Conservation (phyloP, 768 basidiomycete species). For the Polyporus arcularius region DNA sequence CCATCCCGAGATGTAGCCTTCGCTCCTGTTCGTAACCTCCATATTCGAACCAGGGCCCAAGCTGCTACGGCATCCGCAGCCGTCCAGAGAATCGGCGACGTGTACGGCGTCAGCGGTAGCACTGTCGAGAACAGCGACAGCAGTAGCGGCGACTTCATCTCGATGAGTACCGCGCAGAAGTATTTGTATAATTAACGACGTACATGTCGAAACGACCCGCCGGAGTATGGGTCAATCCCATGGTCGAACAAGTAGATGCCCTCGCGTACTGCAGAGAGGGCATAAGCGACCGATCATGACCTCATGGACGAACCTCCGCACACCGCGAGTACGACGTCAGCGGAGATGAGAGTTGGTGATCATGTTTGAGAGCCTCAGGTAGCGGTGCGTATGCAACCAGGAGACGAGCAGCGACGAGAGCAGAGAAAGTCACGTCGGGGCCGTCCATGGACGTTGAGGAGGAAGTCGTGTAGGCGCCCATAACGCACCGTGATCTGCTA, state of each 20-base stretch:
- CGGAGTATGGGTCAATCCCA: conserved; percentile 85
- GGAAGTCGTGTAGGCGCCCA: conserved; percentile 16
- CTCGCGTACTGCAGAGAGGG: conserved; percentile 68
- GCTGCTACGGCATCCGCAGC: conserved; percentile 67
- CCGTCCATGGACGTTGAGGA: conserved; percentile 23
- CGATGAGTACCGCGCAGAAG: neutral
- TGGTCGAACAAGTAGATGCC: conserved; percentile 80
- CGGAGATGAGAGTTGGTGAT: conserved; percentile 80
- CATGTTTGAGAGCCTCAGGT: conserved; percentile 55
- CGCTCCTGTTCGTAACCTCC: conserved; percentile 61
- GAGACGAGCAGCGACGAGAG: conserved; percentile 50
- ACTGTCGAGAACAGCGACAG: conserved; percentile 75
- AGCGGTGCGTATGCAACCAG: conserved; percentile 54
- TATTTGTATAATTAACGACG: conserved; percentile 25
- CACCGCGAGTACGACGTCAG: conserved; percentile 77
- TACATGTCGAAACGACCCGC: conserved; percentile 86
- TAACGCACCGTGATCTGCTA: neutral
- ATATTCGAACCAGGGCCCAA: conserved; percentile 66
- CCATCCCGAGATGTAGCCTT: conserved; percentile 51
- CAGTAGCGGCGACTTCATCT: conserved; percentile 74
- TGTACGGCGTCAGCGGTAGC: conserved; percentile 51
- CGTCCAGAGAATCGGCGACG: conserved; percentile 68
- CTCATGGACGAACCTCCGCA: conserved; percentile 39
- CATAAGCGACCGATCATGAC: conserved; percentile 19
- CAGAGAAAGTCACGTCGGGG: conserved; percentile 34